These are phyloP conservation scores for Prunus mira DNA, from an alignment of 306 rosid species.

Conservation along the genomic window DNA sequence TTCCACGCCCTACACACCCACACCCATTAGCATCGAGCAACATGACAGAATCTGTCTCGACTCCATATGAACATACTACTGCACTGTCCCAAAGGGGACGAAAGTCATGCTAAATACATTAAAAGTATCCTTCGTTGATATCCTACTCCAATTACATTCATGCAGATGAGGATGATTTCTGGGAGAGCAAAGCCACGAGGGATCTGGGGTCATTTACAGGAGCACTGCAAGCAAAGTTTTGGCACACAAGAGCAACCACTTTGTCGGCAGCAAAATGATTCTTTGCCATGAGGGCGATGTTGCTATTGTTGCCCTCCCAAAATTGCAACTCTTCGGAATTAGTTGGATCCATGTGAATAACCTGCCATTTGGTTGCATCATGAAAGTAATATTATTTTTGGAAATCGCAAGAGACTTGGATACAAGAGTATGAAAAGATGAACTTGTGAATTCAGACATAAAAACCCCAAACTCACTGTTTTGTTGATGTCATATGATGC, in stretches of 20 bases:
- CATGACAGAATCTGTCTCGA: too few species aligned
- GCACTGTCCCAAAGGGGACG: not conserved
- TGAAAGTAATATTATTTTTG: not conserved
- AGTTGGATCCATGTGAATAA: conserved; percentile 73
- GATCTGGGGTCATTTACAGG: conserved; percentile 48
- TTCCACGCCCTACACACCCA: not conserved
- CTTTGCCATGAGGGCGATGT: conserved; percentile 68
- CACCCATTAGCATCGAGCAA: not conserved
- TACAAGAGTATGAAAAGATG: not conserved
- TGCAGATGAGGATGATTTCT: conserved; percentile 30
- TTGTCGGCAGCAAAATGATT: conserved; percentile 42
- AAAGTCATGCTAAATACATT: not conserved
- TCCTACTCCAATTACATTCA: not conserved
- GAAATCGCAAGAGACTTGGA: not conserved
- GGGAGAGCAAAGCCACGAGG: conserved; percentile 52
- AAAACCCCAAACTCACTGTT: conserved; percentile 48
- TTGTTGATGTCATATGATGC: conserved; percentile 67
- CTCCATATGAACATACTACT: too few species aligned
- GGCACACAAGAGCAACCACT: conserved; percentile 80
- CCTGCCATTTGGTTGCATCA: conserved; percentile 38
- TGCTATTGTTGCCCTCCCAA: conserved; percentile 78
- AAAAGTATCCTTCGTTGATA: not conserved
- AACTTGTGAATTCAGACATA: not conserved
- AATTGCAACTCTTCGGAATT: conserved; percentile 61
- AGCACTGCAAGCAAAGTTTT: conserved; percentile 76